These are phyloP conservation scores for Discostella stelligera DNA, from an alignment of 352 stramenopile genomes.

Conservation along the genomic window DNA sequence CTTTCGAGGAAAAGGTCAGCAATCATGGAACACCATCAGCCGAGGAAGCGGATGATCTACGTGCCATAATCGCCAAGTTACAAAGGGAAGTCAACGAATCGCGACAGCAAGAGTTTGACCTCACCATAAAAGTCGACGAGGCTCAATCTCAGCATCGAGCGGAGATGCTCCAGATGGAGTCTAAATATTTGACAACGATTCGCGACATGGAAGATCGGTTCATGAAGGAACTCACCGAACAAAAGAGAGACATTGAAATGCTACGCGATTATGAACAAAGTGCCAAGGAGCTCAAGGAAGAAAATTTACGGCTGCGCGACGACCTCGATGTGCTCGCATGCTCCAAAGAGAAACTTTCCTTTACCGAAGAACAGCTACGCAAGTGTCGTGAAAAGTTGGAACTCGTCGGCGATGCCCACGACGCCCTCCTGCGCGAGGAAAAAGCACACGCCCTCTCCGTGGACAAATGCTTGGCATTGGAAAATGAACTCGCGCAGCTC, in stretches of 20 bases:
- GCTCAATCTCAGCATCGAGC: slow-evolving; percentile 51
- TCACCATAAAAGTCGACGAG: slow-evolving; percentile 55
- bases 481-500: slow-evolving; percentile 68
- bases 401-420: slow-evolving; percentile 63
- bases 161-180: slow-evolving; percentile 75
- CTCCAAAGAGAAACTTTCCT: slow-evolving; percentile 57
- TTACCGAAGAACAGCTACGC: slow-evolving; percentile 61
- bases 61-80: slow-evolving; percentile 28
- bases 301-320: slow-evolving; percentile 64
- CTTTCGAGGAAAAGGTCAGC: neutral
- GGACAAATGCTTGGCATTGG: slow-evolving; percentile 66
- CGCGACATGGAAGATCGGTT: slow-evolving; percentile 46
- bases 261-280: slow-evolving; percentile 35
- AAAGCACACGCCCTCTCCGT: slow-evolving; percentile 68
- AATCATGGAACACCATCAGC: neutral
- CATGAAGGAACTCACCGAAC: slow-evolving; percentile 39
- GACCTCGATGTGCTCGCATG: slow-evolving; percentile 72
- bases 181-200: slow-evolving; percentile 29
- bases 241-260: slow-evolving; percentile 49
- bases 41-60: slow-evolving; percentile 20
- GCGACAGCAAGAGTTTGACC: slow-evolving; percentile 40
- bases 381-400: slow-evolving; percentile 68
- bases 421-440: slow-evolving; percentile 69
- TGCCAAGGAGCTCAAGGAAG: slow-evolving; percentile 42
- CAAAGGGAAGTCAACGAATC: slow-evolving; percentile 41